Evolutionary conservation across 2,329 filamentous ascomycete genomes (phyloP).

Genomic region (Metarhizium album): DNA sequence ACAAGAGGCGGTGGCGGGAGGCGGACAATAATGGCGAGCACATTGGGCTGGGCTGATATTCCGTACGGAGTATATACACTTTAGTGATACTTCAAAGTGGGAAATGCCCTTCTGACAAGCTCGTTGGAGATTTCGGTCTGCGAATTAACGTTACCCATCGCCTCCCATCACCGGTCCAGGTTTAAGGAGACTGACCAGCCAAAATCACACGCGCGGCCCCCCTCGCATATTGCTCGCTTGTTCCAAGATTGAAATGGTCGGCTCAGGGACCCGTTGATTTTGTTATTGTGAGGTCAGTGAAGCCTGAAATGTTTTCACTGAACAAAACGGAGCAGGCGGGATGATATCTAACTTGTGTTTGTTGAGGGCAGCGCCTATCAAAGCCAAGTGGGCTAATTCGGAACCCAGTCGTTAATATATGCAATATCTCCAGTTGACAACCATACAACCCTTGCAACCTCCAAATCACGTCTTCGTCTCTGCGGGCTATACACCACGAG

Average conservation of each 20-base stretch:
- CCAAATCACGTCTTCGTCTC: background rate
- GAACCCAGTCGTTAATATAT: too few relatives aligned
- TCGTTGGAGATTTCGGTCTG: background rate
- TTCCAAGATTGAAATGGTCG: background rate
- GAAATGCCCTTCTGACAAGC: background rate
- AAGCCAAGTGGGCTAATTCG: too few relatives aligned
- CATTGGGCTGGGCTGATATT: background rate
- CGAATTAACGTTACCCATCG: background rate
- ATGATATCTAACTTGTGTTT: background rate
- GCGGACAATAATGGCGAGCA: background rate
- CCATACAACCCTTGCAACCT: background rate
- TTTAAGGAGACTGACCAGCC: background rate
- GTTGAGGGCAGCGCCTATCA: background rate
- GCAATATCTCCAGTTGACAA: too few relatives aligned
- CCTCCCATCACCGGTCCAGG: background rate
- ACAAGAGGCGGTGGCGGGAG: background rate
- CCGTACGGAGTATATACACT: too few relatives aligned
- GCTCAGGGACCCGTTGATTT: background rate
- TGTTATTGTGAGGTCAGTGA: too few relatives aligned
- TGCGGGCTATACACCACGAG: background rate
- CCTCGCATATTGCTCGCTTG: background rate
- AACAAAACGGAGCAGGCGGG: background rate
- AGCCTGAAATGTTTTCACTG: background rate
- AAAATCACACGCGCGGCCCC: background rate
- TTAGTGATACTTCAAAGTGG: background rate